Evolutionary conservation across 306 rosid species (phyloP), one percentile per base, ranked within the genome.

Genomic region (Vigna trinervia): DNA sequence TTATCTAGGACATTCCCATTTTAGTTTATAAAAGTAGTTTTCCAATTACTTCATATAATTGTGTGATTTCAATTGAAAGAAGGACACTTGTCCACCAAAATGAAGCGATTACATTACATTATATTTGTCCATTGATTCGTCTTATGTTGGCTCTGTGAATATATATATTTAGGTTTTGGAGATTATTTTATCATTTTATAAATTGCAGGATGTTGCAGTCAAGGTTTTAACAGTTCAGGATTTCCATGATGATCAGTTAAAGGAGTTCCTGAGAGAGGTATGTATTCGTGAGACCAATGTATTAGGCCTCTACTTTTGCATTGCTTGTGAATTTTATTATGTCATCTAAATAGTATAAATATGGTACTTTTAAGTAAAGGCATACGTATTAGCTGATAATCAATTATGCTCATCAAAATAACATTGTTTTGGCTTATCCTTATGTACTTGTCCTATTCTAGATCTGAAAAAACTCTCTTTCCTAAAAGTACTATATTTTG

Each of bases 261-360:
- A 84, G 81, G 99, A 95, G 80, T 95, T 95, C 80, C 83, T 95
- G 50, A 86, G 99, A 63, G 99, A 95, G 99, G 99, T 91, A 74
- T 32, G 66, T 41, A 43, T 61, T 39, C 74, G 20, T 8, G 34
- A 71, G 23, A 62, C 64, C 54, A 46, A 77, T 39, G 23, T 28
- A 15, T 23, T 2, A 2, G 59, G 45, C 69, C 54, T 43, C 58
- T 10, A 57, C 36, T 28, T 72, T 17, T n/a, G 66, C 28, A 9
- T 17, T 57, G 74, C 46, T 70, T 67, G 46, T 13, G 20, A 53
- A 63, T 46, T 77, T 63, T 69, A 63, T 70, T 41, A 28, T 57
- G 41, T 64, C 63, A 30, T n/a, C 20, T 15, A 19, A 34, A 59
- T n/a, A 46, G 26, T 30, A 13, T 7, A 22, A 6, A 63, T 36